phyloP scores from a whole-genome alignment of 371 early-diverging fungal species.

The Mucor plumbeus region DNA sequence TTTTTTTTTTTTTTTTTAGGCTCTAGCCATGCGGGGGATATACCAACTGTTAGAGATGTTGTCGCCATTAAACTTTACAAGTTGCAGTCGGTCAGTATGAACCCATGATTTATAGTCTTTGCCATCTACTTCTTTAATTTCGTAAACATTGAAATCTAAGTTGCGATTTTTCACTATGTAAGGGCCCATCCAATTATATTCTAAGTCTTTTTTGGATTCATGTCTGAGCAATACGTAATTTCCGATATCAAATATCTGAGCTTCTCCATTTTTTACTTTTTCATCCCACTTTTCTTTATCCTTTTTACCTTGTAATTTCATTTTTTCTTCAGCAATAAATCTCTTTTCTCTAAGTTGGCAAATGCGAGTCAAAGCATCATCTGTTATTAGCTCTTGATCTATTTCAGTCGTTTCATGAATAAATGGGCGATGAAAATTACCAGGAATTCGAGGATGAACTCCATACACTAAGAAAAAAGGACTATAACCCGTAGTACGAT shows the following conservation, averaged over 20 bases:
- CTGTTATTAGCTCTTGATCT: constrained; percentile 6
- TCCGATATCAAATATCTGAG: constrained; percentile 6
- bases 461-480: constrained; percentile 30
- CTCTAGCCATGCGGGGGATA: too few species aligned
- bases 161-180: too few species aligned
- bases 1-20: too few species aligned
- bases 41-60: too few species aligned
- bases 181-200: constrained; percentile 18
- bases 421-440: constrained; percentile 14
- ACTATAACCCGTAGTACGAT: constrained; percentile 11
- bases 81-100: too few species aligned
- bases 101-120: too few species aligned
- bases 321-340: not conserved
- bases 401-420: not conserved
- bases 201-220: constrained; percentile 14
- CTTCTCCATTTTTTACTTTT: too few species aligned
- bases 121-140: too few species aligned
- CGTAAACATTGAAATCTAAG: too few species aligned
- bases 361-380: not conserved
- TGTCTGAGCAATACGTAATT: constrained; percentile 8
- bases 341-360: not conserved
- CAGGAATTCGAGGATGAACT: constrained; percentile 18
- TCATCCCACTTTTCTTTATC: constrained; percentile 25
- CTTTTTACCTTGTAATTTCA: not conserved
- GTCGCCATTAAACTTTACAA: too few species aligned